phyloP scores from a whole-genome alignment of 768 basidiomycete genomes.

The Cyclocybe cylindracea region DNA sequence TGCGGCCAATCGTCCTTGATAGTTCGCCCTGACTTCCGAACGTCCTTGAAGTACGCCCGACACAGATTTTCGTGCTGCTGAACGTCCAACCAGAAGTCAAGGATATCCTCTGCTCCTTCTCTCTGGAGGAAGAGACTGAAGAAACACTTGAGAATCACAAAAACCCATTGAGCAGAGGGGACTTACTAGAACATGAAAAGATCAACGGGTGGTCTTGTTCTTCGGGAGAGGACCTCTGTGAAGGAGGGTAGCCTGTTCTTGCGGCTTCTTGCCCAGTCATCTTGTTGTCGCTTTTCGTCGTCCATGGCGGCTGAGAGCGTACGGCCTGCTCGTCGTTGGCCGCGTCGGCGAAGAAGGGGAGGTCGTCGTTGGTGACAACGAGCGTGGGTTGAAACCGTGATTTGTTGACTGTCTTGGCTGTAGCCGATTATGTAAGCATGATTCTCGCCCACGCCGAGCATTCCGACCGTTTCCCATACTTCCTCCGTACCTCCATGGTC shows the following conservation, averaged over 20 bases:
- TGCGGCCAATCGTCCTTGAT: conserved; percentile 99
- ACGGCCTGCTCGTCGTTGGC: conserved; percentile 24
- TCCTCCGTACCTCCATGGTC: conserved; percentile 42
- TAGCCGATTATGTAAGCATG: conserved; percentile 37
- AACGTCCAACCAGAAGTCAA: conserved; percentile 99
- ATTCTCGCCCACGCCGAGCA: conserved; percentile 7
- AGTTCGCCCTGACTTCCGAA: conserved; percentile 89
- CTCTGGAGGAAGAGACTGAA: conserved; percentile 90
- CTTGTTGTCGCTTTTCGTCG: conserved; percentile 60
- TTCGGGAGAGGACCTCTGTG: conserved; percentile 86
- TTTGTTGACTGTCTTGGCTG: conserved; percentile 32
- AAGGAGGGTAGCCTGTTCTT: conserved; percentile 84
- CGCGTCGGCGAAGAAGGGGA: conserved; percentile 19
- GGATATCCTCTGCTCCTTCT: conserved; percentile 92
- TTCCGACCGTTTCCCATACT: conserved; percentile 9
- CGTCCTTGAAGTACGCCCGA: conserved; percentile 98
- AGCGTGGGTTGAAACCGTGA: conserved; percentile 24
- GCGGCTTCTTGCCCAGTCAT: conserved; percentile 74
- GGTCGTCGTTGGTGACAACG: too few relatives aligned
- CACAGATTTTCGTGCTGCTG: conserved; percentile 99
- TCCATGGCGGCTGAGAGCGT: conserved; percentile 30
- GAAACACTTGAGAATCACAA: neutral
- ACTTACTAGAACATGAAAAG: conserved; percentile 99
- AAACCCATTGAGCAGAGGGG: conserved; percentile 3
- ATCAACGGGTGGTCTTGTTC: conserved; percentile 94